Evolutionary conservation across 192 early-diverging fungal species (phyloP).

Genomic region (Diversispora epigaea): DNA sequence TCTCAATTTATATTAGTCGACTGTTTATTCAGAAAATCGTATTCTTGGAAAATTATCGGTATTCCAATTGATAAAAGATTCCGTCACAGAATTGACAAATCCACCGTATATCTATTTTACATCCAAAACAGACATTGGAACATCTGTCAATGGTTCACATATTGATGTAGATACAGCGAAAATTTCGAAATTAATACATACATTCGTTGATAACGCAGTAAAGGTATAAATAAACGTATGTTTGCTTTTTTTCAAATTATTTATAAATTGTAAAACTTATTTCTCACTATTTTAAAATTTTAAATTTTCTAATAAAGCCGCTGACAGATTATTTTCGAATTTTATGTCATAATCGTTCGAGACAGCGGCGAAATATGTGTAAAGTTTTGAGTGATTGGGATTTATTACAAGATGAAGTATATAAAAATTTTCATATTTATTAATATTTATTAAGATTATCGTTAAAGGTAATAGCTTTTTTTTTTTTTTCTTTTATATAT

Average conservation of each 20-base stretch:
- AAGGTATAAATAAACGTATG: slow-evolving; percentile 10
- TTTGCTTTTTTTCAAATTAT: background rate
- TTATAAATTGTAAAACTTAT: background rate
- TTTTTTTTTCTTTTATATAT: background rate
- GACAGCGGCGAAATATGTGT: slow-evolving; percentile 57
- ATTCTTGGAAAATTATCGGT: slow-evolving; percentile 26
- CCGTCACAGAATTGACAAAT: slow-evolving; percentile 28
- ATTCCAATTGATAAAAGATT: slow-evolving; percentile 30
- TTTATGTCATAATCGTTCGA: slow-evolving; percentile 59
- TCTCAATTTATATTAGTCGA: slow-evolving; percentile 12
- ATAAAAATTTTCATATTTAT: background rate
- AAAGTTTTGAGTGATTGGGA: slow-evolving; percentile 64
- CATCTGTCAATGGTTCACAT: background rate
- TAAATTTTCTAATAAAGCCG: slow-evolving; percentile 43
- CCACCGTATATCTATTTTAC: slow-evolving; percentile 25
- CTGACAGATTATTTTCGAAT: slow-evolving; percentile 55
- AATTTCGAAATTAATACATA: slow-evolving; percentile 8
- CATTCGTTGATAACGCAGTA: slow-evolving; percentile 11
- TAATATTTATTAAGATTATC: background rate
- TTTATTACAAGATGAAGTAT: slow-evolving; percentile 52
- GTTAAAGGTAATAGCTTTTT: no score
- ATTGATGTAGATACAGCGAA: background rate
- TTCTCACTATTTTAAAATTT: slow-evolving; percentile 26
- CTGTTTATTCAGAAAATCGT: slow-evolving; percentile 28
- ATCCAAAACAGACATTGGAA: slow-evolving; percentile 1